Evolutionary conservation across 2,329 filamentous ascomycete genomes (phyloP).

Genomic region (Ophiocordyceps sinensis): DNA sequence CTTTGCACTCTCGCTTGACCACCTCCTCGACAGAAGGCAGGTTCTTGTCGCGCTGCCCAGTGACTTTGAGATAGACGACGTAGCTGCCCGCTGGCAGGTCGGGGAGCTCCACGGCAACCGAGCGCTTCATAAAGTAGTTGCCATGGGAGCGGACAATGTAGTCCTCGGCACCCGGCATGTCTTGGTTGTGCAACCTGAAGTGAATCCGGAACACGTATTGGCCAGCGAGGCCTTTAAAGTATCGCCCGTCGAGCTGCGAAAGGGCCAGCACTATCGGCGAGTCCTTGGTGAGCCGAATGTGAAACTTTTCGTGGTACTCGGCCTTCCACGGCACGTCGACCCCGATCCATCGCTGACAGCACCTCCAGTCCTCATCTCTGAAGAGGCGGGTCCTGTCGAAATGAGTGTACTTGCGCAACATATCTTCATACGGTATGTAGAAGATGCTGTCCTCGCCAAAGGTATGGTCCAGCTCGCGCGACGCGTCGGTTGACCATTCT

Average conservation of each 20-base stretch:
- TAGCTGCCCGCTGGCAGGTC: slow-evolving; percentile 42
- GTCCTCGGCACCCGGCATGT: slow-evolving; percentile 36
- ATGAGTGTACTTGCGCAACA: slow-evolving; percentile 46
- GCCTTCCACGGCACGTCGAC: slow-evolving; percentile 48
- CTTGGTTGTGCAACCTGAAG: slow-evolving; percentile 34
- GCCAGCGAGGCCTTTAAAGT: slow-evolving; percentile 46
- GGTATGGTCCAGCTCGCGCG: slow-evolving; percentile 40
- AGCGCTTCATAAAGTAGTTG: slow-evolving; percentile 43
- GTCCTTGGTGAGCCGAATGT: slow-evolving; percentile 38
- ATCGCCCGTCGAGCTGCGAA: slow-evolving; percentile 46
- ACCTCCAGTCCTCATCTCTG: slow-evolving; percentile 39
- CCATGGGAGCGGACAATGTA: slow-evolving; percentile 46
- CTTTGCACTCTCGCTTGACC: slow-evolving; percentile 33
- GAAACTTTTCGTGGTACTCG: slow-evolving; percentile 47
- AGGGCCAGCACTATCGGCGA: slow-evolving; percentile 45
- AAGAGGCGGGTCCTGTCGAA: slow-evolving; percentile 51
- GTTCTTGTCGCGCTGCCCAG: slow-evolving; percentile 29
- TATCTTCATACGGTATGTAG: slow-evolving; percentile 48
- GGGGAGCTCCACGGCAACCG: slow-evolving; percentile 41
- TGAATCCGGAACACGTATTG: slow-evolving; percentile 38
- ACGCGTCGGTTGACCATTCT: slow-evolving; percentile 44
- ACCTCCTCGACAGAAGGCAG: slow-evolving; percentile 38
- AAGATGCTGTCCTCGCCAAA: slow-evolving; percentile 50
- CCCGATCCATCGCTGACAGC: slow-evolving; percentile 45
- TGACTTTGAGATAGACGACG: slow-evolving; percentile 40